phyloP scores from a whole-genome alignment of 768 basidiomycete genomes.

The Suillus subluteus region DNA sequence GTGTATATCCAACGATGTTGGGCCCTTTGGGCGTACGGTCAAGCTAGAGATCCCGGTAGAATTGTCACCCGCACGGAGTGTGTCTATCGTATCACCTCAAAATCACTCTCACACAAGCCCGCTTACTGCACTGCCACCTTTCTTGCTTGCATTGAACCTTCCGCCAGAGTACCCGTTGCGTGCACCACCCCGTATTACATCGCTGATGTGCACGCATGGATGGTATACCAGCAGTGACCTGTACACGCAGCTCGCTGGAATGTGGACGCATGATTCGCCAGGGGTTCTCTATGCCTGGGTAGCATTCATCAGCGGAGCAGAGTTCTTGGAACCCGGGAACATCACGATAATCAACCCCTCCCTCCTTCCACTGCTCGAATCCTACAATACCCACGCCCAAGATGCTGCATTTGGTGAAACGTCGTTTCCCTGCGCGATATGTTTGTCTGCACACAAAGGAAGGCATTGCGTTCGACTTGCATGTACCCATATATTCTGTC shows the following conservation, averaged over 20 bases:
- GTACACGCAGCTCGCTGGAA: conserved; percentile 44
- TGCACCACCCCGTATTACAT: conserved; percentile 55
- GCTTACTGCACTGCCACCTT: conserved; percentile 62
- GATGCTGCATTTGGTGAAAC: conserved; percentile 60
- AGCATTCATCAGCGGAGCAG: conserved; percentile 69
- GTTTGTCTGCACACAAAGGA: conserved; percentile 75
- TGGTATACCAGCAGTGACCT: conserved; percentile 57
- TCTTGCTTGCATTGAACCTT: conserved; percentile 58
- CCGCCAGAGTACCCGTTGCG: conserved; percentile 59
- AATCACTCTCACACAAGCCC: conserved; percentile 17
- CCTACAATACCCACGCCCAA: conserved; percentile 51
- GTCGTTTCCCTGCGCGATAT: conserved; percentile 77
- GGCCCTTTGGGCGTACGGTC: conserved; percentile 39
- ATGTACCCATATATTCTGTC: conserved; percentile 84
- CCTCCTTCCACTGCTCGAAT: conserved; percentile 53
- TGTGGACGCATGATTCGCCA: conserved; percentile 62
- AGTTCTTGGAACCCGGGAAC: conserved; percentile 53
- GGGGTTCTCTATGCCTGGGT: conserved; percentile 71
- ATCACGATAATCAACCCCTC: conserved; percentile 59
- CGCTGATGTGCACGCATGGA: conserved; percentile 56
- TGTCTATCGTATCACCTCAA: conserved; percentile 35
- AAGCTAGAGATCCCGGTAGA: conserved; percentile 72
- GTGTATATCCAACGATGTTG: conserved; percentile 50
- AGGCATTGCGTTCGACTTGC: conserved; percentile 68
- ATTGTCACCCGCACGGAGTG: conserved; percentile 45